Evolutionary conservation across 305 asterid species (phyloP), one percentile per base, ranked within the genome.

Genomic region (Fraxinus greggii): DNA sequence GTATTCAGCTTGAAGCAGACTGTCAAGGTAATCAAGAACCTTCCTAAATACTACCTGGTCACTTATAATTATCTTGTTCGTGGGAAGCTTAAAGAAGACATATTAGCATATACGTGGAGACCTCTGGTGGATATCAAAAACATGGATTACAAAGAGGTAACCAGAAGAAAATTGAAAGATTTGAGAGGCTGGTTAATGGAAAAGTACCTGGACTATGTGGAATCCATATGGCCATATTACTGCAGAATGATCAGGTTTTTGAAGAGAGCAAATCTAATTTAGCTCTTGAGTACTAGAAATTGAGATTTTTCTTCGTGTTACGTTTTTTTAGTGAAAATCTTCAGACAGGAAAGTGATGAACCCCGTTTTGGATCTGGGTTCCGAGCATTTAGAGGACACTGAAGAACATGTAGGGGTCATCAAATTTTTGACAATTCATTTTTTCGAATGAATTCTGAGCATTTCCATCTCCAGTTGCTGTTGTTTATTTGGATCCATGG

Each of bases 161-260:
- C 82, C 4, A 78, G 63, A 81, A 87, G 82, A 75, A 88, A 61
- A 85, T 9, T 89, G 88, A 88, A 89, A 88, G 90, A 86, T 72
- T 42, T 92, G 42, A 87, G 75, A 73, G 87, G 40, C 35, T 83
- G 90, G 92, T 80, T 87, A 85, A 78, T 82, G 83, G 99, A 96
- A 81, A 89, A 42, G 45, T 92, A 92, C 88, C 84, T 94, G 84
- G 99, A 94, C 86, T 90, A 76, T 80, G 85, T 91, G 13, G 99
- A 95, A 85, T 89, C 91, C 0, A 87, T 95, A 76, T 94, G 99
- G 99, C 99, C 99, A 13, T 88, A 78, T 84, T 95, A 94, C 86
- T 91, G 96, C 92, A 86, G 98, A 85, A 87, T 90, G 0, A 89
- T 96, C 88, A 90, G 98, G 88, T 90, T 92, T 88, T 80, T 96